phyloP scores from a whole-genome alignment of 768 basidiomycete genomes.

The Termitomyces sp. region DNA sequence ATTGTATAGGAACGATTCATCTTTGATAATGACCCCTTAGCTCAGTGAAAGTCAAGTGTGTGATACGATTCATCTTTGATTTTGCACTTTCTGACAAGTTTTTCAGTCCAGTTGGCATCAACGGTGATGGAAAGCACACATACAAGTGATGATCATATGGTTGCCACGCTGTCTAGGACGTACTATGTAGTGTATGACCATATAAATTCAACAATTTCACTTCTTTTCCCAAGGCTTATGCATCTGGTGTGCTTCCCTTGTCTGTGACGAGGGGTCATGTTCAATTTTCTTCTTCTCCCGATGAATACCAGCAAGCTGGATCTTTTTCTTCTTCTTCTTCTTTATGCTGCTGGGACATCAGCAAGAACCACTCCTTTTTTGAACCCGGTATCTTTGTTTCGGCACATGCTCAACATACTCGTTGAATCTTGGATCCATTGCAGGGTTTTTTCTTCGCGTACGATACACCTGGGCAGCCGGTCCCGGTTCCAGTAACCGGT shows the following conservation, averaged over 20 bases:
- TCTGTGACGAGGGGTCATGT: neutral
- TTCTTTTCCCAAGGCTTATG: too few species aligned
- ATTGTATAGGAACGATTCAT: neutral
- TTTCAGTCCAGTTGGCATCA: too few species aligned
- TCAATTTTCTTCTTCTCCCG: neutral
- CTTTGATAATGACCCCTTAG: too few species aligned
- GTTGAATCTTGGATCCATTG: too few species aligned
- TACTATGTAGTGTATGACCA: neutral
- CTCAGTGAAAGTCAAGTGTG: too few species aligned
- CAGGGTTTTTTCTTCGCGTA: neutral
- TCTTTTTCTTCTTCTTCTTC: neutral
- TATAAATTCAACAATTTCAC: too few species aligned
- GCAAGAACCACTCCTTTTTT: neutral
- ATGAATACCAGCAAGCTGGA: neutral
- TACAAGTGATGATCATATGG: too few species aligned
- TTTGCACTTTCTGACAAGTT: neutral
- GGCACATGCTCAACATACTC: too few species aligned
- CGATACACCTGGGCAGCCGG: neutral
- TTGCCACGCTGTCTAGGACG: neutral
- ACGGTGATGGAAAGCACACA: too few species aligned
- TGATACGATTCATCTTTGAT: too few species aligned
- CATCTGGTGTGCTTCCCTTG: neutral
- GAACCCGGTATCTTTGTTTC: neutral
- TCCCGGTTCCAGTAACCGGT: neutral
- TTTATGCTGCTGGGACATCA: neutral